These are phyloP conservation scores for Sesbania bispinosa DNA, from an alignment of 306 rosid species.

Conservation along the genomic window DNA sequence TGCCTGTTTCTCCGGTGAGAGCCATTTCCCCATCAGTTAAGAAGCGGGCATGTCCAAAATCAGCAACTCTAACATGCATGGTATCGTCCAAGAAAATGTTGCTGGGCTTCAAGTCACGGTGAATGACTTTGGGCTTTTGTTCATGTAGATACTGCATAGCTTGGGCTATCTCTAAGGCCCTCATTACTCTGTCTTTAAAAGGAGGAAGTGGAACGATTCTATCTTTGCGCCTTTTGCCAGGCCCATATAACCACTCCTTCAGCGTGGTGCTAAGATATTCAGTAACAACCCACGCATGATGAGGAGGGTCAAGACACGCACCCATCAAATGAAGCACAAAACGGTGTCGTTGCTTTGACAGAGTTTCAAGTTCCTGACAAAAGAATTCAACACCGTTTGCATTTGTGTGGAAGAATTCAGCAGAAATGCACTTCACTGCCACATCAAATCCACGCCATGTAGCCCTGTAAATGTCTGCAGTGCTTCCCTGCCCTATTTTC, in stretches of 20 bases:
- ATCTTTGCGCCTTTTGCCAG: conserved; percentile 40
- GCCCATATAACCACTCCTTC: conserved; percentile 80
- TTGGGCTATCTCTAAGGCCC: conserved; percentile 65
- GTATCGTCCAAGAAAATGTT: conserved; percentile 66
- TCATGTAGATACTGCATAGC: conserved; percentile 88
- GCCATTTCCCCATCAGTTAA: conserved; percentile 50
- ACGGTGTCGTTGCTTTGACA: conserved; percentile 60
- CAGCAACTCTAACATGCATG: conserved; percentile 60
- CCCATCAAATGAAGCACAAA: conserved; percentile 74
- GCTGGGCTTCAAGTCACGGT: conserved; percentile 69
- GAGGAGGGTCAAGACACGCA: conserved; percentile 74
- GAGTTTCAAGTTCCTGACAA: conserved; percentile 65
- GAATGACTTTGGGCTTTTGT: conserved; percentile 71
- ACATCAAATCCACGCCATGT: conserved; percentile 77
- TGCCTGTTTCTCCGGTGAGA: conserved; percentile 46
- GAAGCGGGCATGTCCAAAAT: conserved; percentile 83
- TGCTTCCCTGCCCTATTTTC: conserved; percentile 69
- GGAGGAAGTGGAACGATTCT: conserved; percentile 50
- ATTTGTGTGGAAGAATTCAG: conserved; percentile 53
- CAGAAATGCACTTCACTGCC: conserved; percentile 66
- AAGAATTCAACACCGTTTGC: conserved; percentile 51
- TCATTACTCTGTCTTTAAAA: conserved; percentile 44
- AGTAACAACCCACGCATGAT: conserved; percentile 71
- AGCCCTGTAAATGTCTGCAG: conserved; percentile 57
- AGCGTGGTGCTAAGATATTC: conserved; percentile 51